A percentile compares a stretch with the other conserved stretches of the same genome.
Evolutionary conservation across 139 green algal species (phyloP).

Genomic region (Volvox africanus): DNA sequence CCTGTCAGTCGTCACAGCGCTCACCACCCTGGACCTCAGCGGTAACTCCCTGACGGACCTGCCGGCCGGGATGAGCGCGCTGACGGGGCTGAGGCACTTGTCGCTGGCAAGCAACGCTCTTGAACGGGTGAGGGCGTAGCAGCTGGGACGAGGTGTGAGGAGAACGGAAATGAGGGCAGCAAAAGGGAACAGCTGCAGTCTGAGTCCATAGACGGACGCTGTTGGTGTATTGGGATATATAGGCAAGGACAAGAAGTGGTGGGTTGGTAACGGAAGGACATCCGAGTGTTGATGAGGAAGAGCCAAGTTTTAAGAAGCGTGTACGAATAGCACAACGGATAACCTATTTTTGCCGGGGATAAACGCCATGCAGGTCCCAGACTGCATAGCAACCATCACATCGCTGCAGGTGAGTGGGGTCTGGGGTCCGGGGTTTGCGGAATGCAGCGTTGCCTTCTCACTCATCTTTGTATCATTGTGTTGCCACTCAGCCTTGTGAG

Average conservation of each 20-base stretch:
- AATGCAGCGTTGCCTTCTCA: too few relatives aligned
- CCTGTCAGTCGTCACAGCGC: constrained; percentile 27
- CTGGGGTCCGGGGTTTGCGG: not conserved
- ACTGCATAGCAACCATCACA: not conserved
- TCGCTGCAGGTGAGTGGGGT: constrained; percentile 16
- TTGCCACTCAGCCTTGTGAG: too few relatives aligned
- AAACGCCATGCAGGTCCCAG: constrained; percentile 40
- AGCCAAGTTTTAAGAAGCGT: too few relatives aligned
- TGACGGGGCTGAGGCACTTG: constrained; percentile 50
- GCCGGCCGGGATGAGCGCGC: constrained; percentile 48
- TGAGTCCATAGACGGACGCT: too few relatives aligned
- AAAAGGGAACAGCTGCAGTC: not conserved
- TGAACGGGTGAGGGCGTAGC: constrained; percentile 36
- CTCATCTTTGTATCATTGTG: too few relatives aligned
- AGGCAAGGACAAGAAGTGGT: too few relatives aligned
- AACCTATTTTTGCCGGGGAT: too few relatives aligned
- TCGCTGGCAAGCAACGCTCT: constrained; percentile 64
- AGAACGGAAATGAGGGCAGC: not conserved
- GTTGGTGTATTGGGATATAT: too few relatives aligned
- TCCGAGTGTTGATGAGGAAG: too few relatives aligned
- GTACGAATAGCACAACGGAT: too few relatives aligned
- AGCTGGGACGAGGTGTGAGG: not conserved
- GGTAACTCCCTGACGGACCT: constrained; percentile 71
- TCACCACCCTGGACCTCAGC: constrained; percentile 61
- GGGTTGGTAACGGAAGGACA: too few relatives aligned